Conservation (phyloP, 1,139 yeast species). For the Blastobotrys elegans region DNA sequence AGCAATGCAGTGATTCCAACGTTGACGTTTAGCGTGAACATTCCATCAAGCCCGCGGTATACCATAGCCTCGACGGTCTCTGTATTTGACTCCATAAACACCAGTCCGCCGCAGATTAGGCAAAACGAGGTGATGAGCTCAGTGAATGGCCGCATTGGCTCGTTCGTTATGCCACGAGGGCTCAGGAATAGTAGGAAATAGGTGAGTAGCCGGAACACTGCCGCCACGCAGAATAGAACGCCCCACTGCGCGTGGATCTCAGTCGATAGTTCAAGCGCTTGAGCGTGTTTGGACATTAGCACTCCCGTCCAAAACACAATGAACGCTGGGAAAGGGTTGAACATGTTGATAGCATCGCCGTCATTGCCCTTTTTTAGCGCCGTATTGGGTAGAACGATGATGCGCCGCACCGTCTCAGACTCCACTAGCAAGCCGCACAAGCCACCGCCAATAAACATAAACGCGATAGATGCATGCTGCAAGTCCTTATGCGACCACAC, state of each 20-base stretch:
- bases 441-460: constrained; percentile 89
- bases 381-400: not conserved
- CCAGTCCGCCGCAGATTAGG: constrained; percentile 79
- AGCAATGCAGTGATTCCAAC: constrained; percentile 72
- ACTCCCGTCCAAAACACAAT: constrained; percentile 96
- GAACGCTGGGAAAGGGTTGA: constrained; percentile 86
- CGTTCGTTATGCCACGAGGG: constrained; percentile 34
- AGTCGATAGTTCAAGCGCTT: constrained; percentile 73
- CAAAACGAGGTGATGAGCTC: constrained; percentile 77
- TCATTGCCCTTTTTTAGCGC: not conserved
- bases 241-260: constrained; percentile 92
- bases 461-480: constrained; percentile 93
- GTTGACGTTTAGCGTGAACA: constrained; percentile 84
- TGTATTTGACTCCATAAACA: constrained; percentile 88
- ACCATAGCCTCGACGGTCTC: constrained; percentile 79
- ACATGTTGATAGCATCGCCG: constrained; percentile 13
- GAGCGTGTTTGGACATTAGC: constrained; percentile 93
- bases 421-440: constrained; percentile 84
- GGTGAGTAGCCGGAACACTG: constrained; percentile 68
- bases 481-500: constrained; percentile 85
- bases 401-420: constrained; percentile 41
- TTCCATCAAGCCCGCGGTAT: constrained; percentile 77
- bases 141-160: constrained; percentile 68
- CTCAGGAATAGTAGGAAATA: constrained; percentile 53
- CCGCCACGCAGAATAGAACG: constrained; percentile 65